Evolutionary conservation across 2,329 filamentous ascomycete genomes (phyloP), one percentile per base, ranked within the genome.

Genomic region (Nigrospora osmanthi): DNA sequence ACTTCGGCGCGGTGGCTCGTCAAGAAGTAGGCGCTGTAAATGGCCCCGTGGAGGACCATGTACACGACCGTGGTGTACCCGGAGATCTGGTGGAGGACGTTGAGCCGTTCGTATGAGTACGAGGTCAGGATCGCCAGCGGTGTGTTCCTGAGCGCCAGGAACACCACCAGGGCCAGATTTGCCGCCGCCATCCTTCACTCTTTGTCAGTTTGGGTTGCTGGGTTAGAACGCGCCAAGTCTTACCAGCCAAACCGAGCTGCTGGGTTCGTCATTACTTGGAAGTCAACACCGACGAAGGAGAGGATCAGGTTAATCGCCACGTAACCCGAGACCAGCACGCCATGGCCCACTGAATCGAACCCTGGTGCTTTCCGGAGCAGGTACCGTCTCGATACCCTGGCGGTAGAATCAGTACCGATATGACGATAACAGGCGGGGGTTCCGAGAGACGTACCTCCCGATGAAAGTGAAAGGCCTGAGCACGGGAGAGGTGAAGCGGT

Each of bases 61-160:
- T 60, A 61, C 0, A 63, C 30, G 3, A 70, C 53, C 1, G 67
- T 66, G 1, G 64, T 60, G 36, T 73, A 74, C 3, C 72, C 72
- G 3, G 64, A 64, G 4, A 68, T 53, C 35, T 68, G 65, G 49
- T 77, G 74, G 6, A 76, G 59, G 2, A 64, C 54, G 38, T 75
- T 74, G 10, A 76, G 61, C 23, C 67, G 59, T 40, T 71, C 70
- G 46, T 76, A 70, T 3, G 71, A 69, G 40, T 66, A 67, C 6
- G 63, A 59, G 2, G 66, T 65, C 12, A 73, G 47, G 36, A 66
- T 57, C 4, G 64, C 65, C 6, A 76, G 52, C 0, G 71, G 72
- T 0, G 71, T 75, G 45, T 75, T 75, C 45, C 71, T 72, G 48
- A 75, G 54, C 1, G 66, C 67, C 11, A 77, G 58, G 23, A 74